phyloP scores from a whole-genome alignment of 2,329 filamentous ascomycete species.

The Exophiala sp. region DNA sequence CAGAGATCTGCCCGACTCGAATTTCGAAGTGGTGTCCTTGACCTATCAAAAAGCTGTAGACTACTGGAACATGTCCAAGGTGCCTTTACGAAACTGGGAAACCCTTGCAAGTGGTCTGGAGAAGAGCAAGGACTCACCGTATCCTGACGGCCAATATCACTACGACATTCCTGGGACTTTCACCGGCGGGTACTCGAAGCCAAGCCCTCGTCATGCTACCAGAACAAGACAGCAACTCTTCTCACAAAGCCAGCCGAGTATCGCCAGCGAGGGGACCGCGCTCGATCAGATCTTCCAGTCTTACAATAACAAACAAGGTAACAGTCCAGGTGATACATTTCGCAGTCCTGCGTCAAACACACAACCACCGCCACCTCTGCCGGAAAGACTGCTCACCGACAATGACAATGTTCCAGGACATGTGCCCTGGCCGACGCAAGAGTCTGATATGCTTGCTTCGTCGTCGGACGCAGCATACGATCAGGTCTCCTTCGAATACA shows the following conservation, averaged over 20 bases:
- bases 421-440: background rate
- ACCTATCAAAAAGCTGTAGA: constrained; percentile 30
- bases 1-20: constrained; percentile 14
- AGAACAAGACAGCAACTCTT: background rate
- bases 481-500: background rate
- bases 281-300: background rate
- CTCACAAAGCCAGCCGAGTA: background rate
- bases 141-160: background rate
- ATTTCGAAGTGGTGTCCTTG: constrained; percentile 26
- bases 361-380: background rate
- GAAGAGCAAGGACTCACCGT: background rate
- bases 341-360: background rate
- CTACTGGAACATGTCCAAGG: constrained; percentile 30
- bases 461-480: background rate
- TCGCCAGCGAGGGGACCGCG: background rate
- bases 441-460: background rate
- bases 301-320: background rate
- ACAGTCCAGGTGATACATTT: background rate
- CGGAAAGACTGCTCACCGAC: background rate
- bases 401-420: background rate
- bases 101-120: background rate
- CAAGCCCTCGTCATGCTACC: background rate
- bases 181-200: background rate
- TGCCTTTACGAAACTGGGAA: background rate
- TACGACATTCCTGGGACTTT: background rate